These are phyloP conservation scores for Gnetum montanum DNA, from an alignment of 75 land plant species.

Conservation along the genomic window DNA sequence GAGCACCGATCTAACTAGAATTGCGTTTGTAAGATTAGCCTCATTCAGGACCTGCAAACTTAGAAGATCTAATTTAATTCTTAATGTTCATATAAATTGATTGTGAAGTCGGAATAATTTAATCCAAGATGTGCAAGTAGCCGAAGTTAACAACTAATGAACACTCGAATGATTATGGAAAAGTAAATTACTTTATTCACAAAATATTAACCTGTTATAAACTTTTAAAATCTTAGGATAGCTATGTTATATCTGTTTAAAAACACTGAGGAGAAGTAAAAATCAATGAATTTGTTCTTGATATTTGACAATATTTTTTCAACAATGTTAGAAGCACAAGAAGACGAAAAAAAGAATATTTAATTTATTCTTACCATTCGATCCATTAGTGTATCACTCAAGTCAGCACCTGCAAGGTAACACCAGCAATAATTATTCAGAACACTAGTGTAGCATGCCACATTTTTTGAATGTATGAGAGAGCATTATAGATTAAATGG, in stretches of 20 bases:
- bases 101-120: background rate
- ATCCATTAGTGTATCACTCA: conserved; percentile 98
- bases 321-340: too few species aligned
- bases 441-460: too few species aligned
- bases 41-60: conserved; percentile 85
- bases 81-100: too few species aligned
- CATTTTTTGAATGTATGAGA: too few species aligned
- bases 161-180: background rate
- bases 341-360: too few species aligned
- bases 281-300: background rate
- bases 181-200: too few species aligned
- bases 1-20: conserved; percentile 88
- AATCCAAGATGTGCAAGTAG: background rate
- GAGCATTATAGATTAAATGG: too few species aligned
- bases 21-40: conserved; percentile 92
- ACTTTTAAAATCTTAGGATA: background rate
- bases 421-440: background rate
- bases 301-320: too few species aligned
- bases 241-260: background rate
- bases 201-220: too few species aligned
- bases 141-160: background rate
- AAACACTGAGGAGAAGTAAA: background rate
- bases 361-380: conserved; percentile 76
- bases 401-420: conserved; percentile 72
- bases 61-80: background rate